Evolutionary conservation across 2,329 filamentous ascomycete species (phyloP), one percentile per base, ranked within the genome.

Genomic region (Ophiostoma tasmaniense): DNA sequence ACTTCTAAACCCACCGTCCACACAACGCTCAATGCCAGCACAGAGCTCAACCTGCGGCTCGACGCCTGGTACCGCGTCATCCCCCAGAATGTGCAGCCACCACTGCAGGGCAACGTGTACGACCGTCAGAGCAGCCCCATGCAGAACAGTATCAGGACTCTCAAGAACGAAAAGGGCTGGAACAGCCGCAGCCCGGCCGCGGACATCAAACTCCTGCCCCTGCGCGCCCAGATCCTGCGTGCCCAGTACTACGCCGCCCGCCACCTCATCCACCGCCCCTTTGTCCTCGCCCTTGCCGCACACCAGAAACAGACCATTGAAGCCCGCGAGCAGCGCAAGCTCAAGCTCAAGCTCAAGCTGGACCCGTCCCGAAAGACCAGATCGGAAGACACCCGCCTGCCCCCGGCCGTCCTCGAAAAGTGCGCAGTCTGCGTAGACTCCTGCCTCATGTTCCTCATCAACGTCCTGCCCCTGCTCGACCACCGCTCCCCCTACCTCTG

Each of bases 241-340:
- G 86, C 87, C 5, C 90, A 91, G 74, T 92, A 91, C 75, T 91
- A 90, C 73, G 89, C 88, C 68, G 89, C 87, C 0, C 82, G 83
- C 25, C 90, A 91, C 73, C 85, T 92, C 73, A 89, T 90, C 70
- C 83, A 90, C 74, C 83, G 89, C 35, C 89, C 88, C 1, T 87
- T 89, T 71, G 72, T 79, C 2, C 73, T 79, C 13, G 73, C 72
- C 37, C 72, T 75, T 7, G 74, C 75, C 10, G 69, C 71, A 20
- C 70, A 61, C 28, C 55, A 67, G 50, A 68, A 65, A 39, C 67
- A 68, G 22, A 20, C 35, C 7, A 52, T 66, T 39, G 17, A 37
- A 20, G 55, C 50, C 11, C 33, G 67, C 28, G 67, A 66, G 37
- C 67, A 22, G 7, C 28, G 42, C 7, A 42, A 28, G 8, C 30